Evolutionary conservation across 2,329 filamentous ascomycete species (phyloP), one percentile per base, ranked within the genome.

Genomic region (Plectosphaerella sp.): DNA sequence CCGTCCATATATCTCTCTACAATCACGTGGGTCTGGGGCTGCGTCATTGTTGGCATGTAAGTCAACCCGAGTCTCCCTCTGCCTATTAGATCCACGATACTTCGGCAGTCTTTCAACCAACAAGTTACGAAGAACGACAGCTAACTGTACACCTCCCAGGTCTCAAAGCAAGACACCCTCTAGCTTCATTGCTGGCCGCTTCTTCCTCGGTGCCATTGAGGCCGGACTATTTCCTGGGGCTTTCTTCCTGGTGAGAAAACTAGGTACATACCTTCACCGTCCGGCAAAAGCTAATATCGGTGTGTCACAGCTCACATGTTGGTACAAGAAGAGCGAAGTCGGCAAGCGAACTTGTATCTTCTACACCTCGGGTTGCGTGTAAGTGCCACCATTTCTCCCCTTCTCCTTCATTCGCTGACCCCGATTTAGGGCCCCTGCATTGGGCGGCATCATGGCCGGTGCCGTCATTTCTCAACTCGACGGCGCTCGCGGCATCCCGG

Each of bases 261-360:
- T 5, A 22, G 22, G 3, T 22, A 22, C 22, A 22, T 22, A 22
- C 22, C 22, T 22, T 22, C 22, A 5, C 22, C 22, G 5, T 22
- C 5, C 22, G 22, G 22, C 3, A 22, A 22, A 22, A 22, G 22
- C 22, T 22, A 22, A 22, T 5, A 22, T 3, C 5, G 22, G 22
- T 22, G 22, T 22, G 22, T 22, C 22, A 22, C 22, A 22, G 22
- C 22, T 80, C 16, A 77, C 74, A 1, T 76, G 72, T 0, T 80
- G 76, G 75, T 80, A 80, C 59, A 76, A 77, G 60, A 73, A 70
- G 41, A 67, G 72, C 14, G 77, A 80, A 36, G 53, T 55, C 15
- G 75, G 76, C 3, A 82, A 79, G 55, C 72, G 78, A 2, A 80
- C 82, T 56, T 76, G 74, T 24, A 67, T 82, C 14, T 83, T 78